These are phyloP conservation scores for Globisporangium spinosum DNA, from an alignment of 352 stramenopile species.

Conservation along the genomic window DNA sequence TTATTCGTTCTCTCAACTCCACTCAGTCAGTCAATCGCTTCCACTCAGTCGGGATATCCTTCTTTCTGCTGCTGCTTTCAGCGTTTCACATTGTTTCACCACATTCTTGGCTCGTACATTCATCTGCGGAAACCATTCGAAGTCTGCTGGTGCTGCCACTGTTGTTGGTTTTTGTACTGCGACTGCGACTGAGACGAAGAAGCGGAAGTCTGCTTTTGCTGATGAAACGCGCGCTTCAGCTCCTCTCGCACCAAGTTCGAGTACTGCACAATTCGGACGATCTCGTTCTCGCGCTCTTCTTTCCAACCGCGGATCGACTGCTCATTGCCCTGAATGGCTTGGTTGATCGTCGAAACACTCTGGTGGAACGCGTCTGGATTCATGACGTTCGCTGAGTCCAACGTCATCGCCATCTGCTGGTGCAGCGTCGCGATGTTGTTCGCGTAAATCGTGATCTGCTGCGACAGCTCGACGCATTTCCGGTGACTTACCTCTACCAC, in stretches of 20 bases:
- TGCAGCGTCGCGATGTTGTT: slow-evolving; percentile 34
- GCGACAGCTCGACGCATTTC: slow-evolving; percentile 52
- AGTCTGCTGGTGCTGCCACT: slow-evolving; percentile 1
- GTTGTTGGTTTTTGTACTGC: slow-evolving; percentile 4
- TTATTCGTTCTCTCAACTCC: neutral
- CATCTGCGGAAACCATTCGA: neutral
- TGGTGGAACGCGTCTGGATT: slow-evolving; percentile 36
- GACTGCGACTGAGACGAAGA: slow-evolving; percentile 20
- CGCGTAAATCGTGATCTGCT: slow-evolving; percentile 42
- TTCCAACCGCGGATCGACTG: slow-evolving; percentile 35
- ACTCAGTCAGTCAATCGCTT: neutral
- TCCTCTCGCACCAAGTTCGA: slow-evolving; percentile 39
- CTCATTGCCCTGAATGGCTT: slow-evolving; percentile 42
- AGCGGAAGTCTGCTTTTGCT: slow-evolving; percentile 21
- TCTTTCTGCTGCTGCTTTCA: neutral
- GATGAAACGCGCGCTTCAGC: slow-evolving; percentile 41
- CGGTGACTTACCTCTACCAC: slow-evolving; percentile 49
- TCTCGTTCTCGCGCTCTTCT: slow-evolving; percentile 58
- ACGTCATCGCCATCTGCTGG: slow-evolving; percentile 33
- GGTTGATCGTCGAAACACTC: slow-evolving; percentile 39
- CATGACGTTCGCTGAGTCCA: slow-evolving; percentile 29
- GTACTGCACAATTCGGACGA: slow-evolving; percentile 76
- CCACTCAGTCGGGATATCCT: neutral
- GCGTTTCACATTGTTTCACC: neutral
- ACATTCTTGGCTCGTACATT: neutral